Conservation (phyloP, 2,329 filamentous ascomycete genomes). For the Chaetomium globosum region DNA sequence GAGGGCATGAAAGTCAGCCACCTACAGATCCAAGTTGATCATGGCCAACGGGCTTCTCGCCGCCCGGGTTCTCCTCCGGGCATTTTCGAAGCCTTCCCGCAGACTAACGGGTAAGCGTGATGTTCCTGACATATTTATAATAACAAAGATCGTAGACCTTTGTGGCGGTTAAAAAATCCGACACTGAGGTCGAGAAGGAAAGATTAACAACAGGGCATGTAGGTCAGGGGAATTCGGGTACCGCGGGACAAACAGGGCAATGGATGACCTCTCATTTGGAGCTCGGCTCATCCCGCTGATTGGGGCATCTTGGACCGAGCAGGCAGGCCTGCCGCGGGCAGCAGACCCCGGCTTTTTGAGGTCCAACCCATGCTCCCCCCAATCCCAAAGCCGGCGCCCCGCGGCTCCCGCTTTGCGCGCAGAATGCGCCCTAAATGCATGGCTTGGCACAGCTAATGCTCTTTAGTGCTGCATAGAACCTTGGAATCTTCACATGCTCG, state of each 20-base stretch:
- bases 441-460: slow-evolving; percentile 26
- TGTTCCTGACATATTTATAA: slow-evolving; percentile 60
- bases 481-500: slow-evolving; percentile 34
- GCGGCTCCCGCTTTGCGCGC: slow-evolving; percentile 17
- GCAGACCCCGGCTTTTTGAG: slow-evolving; percentile 20
- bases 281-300: slow-evolving; percentile 1
- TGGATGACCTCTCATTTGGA: not conserved
- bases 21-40: slow-evolving; percentile 71
- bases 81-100: slow-evolving; percentile 65
- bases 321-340: slow-evolving; percentile 2
- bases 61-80: slow-evolving; percentile 56
- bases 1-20: slow-evolving; percentile 32
- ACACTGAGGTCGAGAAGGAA: slow-evolving; percentile 7
- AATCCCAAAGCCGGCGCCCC: slow-evolving; percentile 13
- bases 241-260: slow-evolving; percentile 6
- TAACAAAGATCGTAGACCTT: not conserved
- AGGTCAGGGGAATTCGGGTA: slow-evolving; percentile 1
- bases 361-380: not conserved
- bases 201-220: not conserved
- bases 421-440: not conserved
- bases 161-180: not conserved
- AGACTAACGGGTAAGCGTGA: slow-evolving; percentile 72
- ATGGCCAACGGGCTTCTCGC: slow-evolving; percentile 59
- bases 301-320: not conserved
- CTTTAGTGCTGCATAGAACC: slow-evolving; percentile 16